Evolutionary conservation across 2,329 filamentous ascomycete species (phyloP).

Genomic region (Exophiala phaeomuriformis): DNA sequence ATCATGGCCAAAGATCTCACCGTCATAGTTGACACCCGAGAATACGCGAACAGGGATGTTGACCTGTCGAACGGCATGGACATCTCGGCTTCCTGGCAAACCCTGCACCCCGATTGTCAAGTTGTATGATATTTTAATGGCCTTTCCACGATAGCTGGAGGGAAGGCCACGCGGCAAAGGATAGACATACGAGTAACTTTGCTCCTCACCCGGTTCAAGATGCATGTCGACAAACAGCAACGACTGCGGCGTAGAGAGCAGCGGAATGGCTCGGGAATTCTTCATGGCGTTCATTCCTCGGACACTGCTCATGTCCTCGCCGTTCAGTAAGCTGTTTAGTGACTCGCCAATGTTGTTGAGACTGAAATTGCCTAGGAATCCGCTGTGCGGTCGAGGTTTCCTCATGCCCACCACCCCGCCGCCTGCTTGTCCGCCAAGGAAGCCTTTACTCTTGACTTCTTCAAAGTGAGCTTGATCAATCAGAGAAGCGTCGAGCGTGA

Average conservation of each 20-base stretch:
- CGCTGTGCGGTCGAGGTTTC: slow-evolving; percentile 65
- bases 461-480: slow-evolving; percentile 87
- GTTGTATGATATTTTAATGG: slow-evolving; percentile 86
- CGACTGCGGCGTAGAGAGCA: slow-evolving; percentile 91
- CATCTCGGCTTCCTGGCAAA: slow-evolving; percentile 66
- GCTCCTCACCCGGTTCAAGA: slow-evolving; percentile 80
- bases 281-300: slow-evolving; percentile 88
- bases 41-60: slow-evolving; percentile 89
- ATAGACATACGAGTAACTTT: slow-evolving; percentile 79
- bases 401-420: slow-evolving; percentile 73
- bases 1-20: slow-evolving; percentile 86
- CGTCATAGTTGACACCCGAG: slow-evolving; percentile 81
- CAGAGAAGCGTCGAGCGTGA: slow-evolving; percentile 82
- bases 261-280: slow-evolving; percentile 76
- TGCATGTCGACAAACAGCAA: slow-evolving; percentile 91
- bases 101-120: slow-evolving; percentile 87
- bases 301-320: slow-evolving; percentile 82
- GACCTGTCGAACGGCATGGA: slow-evolving; percentile 76
- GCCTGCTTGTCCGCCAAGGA: slow-evolving; percentile 72
- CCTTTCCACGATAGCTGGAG: slow-evolving; percentile 81
- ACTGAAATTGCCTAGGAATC: slow-evolving; percentile 72
- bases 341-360: slow-evolving; percentile 86
- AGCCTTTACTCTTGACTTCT: slow-evolving; percentile 88
- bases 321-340: slow-evolving; percentile 76
- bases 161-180: slow-evolving; percentile 81